Conservation (phyloP, 805 yeast species). For the Cyberlindnera galapagoensis region DNA sequence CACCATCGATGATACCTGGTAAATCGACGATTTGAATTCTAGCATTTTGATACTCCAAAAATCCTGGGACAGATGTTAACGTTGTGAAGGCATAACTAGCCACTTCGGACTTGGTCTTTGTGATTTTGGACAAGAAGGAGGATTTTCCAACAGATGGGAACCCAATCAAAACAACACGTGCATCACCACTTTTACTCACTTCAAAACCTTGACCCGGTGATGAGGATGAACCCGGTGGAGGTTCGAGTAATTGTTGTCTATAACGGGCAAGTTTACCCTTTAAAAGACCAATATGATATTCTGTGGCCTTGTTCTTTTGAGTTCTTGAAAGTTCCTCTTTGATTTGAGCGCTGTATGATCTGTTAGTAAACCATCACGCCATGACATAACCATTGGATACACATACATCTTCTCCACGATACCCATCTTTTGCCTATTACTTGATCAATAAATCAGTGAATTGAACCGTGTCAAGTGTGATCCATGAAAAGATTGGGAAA, state of each 20-base stretch:
- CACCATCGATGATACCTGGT: conserved; percentile 96
- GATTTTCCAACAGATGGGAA: conserved; percentile 98
- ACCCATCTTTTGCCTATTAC: too few species aligned
- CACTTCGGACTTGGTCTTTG: conserved; percentile 90
- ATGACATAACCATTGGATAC: background rate
- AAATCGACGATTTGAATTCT: conserved; percentile 96
- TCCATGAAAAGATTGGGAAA: too few species aligned
- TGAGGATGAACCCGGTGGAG: conserved; percentile 62
- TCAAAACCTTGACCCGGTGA: conserved; percentile 83
- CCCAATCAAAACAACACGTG: conserved; percentile 91
- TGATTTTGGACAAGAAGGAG: conserved; percentile 79
- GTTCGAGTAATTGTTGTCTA: conserved; percentile 86
- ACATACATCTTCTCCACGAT: conserved; percentile 14
- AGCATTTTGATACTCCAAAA: conserved; percentile 90
- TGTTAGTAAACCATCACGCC: conserved; percentile 5
- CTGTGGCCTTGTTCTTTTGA: conserved; percentile 96
- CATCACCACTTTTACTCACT: conserved; percentile 93
- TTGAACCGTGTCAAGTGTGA: too few species aligned
- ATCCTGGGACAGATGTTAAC: conserved; percentile 94
- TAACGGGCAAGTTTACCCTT: conserved; percentile 93
- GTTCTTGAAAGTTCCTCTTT: conserved; percentile 80
- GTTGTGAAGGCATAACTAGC: conserved; percentile 96
- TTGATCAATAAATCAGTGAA: too few species aligned
- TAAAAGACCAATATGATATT: conserved; percentile 88
- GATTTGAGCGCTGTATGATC: conserved; percentile 23